Conservation (phyloP, 495 filamentous ascomycete genomes). For the Lophium mytilinum region DNA sequence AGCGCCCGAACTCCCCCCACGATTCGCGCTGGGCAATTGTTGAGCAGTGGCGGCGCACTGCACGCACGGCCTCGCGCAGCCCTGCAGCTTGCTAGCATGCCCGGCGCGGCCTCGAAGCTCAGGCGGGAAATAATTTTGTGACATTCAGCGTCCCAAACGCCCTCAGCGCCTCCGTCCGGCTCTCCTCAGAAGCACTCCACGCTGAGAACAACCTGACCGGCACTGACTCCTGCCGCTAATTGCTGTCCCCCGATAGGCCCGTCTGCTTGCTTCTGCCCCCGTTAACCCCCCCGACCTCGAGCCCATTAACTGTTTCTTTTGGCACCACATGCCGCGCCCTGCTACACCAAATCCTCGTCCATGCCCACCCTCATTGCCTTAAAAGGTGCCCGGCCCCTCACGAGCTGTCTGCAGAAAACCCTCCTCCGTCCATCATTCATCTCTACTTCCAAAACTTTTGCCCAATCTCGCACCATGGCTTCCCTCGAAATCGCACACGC, state of each 20-base stretch:
- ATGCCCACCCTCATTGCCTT: slow-evolving; percentile 23
- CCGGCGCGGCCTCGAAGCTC: neutral
- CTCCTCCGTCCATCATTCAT: too few species aligned
- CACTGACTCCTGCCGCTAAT: slow-evolving; percentile 6
- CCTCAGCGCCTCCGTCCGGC: slow-evolving; percentile 11
- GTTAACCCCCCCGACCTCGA: slow-evolving; percentile 3
- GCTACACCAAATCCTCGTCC: slow-evolving; percentile 9
- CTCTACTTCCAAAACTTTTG: neutral
- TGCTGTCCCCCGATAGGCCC: slow-evolving; percentile 15
- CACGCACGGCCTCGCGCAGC: neutral
- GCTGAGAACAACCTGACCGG: neutral
- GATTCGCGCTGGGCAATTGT: neutral
- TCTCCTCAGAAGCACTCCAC: slow-evolving; percentile 10
- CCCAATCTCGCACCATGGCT: slow-evolving; percentile 13
- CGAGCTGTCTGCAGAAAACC: neutral
- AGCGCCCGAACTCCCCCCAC: neutral
- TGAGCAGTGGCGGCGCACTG: neutral
- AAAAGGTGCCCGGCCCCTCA: slow-evolving; percentile 13
- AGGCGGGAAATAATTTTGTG: slow-evolving; percentile 17
- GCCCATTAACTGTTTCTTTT: slow-evolving; percentile 17
- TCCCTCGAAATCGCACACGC: slow-evolving; percentile 16
- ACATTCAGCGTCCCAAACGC: neutral
- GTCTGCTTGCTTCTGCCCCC: neutral
- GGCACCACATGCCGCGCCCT: slow-evolving; percentile 13
- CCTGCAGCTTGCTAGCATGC: neutral